Percentiles rank a stretch among this genome's conserved stretches.
phyloP scores from a whole-genome alignment of 2,329 filamentous ascomycete species.

The Penicillium brasilianum region DNA sequence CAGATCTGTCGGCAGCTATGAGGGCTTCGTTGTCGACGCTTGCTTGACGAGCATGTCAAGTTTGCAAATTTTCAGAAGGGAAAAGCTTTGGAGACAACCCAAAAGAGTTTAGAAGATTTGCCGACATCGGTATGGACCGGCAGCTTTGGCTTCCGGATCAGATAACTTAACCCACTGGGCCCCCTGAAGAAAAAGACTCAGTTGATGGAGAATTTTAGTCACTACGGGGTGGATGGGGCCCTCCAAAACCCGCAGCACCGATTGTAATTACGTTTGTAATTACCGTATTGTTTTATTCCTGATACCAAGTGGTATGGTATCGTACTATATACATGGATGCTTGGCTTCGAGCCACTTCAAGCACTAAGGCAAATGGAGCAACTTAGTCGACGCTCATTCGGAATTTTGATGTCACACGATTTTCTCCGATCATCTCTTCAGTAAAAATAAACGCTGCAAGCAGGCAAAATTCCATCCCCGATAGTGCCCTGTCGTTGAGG shows the following conservation, averaged over 20 bases:
- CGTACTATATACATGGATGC: neutral
- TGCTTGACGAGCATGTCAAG: constrained; percentile 1
- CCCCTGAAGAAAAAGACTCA: constrained; percentile 11
- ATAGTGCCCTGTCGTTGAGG: neutral
- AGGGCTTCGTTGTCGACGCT: neutral
- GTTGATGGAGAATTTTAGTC: neutral
- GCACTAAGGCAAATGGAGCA: constrained; percentile 3
- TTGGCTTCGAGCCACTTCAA: neutral
- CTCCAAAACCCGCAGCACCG: no score
- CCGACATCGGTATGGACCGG: constrained; percentile 24
- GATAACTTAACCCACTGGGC: constrained; percentile 18
- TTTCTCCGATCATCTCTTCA: neutral
- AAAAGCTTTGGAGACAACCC: constrained; percentile 4
- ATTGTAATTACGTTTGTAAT: no score
- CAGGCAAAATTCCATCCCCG: neutral
- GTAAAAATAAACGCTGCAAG: neutral
- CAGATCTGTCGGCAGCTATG: neutral
- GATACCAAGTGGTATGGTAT: neutral
- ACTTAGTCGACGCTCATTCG: constrained; percentile 4
- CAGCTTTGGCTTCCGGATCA: constrained; percentile 13
- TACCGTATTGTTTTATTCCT: neutral
- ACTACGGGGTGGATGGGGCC: constrained; percentile 3
- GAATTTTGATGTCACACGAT: neutral
- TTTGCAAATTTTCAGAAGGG: constrained; percentile 5
- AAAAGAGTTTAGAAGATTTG: constrained; percentile 14